Evolutionary conservation across 306 rosid species (phyloP).

Genomic region (Boehmeria nivea): DNA sequence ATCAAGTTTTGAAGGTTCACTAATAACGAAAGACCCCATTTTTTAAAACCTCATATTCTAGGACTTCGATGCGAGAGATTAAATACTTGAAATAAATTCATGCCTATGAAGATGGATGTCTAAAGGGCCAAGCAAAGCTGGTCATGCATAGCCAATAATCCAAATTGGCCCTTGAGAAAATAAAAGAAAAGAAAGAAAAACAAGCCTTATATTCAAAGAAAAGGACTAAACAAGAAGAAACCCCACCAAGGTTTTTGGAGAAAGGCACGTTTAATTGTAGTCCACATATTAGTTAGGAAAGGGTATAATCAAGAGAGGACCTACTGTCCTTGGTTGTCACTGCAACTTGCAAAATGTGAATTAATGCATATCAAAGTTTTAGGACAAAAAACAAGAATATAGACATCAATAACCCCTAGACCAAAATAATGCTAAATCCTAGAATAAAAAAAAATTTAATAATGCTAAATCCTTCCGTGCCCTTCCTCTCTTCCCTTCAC

Average conservation of each 20-base stretch:
- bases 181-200: background rate
- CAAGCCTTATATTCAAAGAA: background rate
- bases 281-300: conserved; percentile 1
- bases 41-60: too few species aligned
- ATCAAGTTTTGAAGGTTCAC: too few species aligned
- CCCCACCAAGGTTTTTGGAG: background rate
- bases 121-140: background rate
- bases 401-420: background rate
- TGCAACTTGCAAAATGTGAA: background rate
- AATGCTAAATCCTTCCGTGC: background rate
- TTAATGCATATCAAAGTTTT: background rate
- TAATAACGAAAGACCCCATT: too few species aligned
- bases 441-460: too few species aligned
- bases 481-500: background rate
- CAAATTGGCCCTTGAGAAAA: background rate
- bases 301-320: background rate
- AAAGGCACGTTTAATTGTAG: background rate
- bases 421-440: background rate
- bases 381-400: background rate
- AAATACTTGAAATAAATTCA: too few species aligned
- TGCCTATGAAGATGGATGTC: background rate
- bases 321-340: background rate
- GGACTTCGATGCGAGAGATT: too few species aligned
- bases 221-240: background rate
- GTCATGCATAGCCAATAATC: background rate